These are phyloP conservation scores for Trichoderma koningiopsis DNA, from an alignment of 2,329 filamentous ascomycete genomes.

Conservation along the genomic window DNA sequence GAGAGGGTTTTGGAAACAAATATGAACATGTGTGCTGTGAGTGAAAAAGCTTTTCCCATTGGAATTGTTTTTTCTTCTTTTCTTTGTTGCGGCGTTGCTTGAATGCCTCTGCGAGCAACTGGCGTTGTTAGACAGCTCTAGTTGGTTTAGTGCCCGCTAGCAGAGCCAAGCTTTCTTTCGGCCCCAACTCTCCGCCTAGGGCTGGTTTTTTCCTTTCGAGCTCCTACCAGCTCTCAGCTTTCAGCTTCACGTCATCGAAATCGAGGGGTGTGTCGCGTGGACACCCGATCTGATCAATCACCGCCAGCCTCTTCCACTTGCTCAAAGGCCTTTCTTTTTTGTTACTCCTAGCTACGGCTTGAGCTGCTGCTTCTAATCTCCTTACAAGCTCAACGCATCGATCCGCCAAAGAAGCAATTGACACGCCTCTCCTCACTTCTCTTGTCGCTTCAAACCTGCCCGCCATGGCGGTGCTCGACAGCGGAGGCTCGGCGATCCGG, in stretches of 20 bases:
- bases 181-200: background rate
- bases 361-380: background rate
- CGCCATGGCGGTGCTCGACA: constrained; percentile 29
- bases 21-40: background rate
- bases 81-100: background rate
- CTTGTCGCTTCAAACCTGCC: background rate
- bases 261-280: constrained; percentile 2
- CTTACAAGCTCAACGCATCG: background rate
- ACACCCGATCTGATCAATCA: background rate
- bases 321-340: background rate
- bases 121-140: background rate
- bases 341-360: background rate
- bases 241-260: background rate
- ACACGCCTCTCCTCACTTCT: background rate
- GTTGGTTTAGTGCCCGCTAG: background rate
- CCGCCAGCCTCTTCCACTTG: background rate
- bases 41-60: background rate
- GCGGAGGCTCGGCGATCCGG: constrained; percentile 20
- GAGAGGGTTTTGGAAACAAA: background rate
- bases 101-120: background rate
- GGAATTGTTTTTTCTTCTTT: background rate
- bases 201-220: background rate
- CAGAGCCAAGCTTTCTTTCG: constrained; percentile 2
- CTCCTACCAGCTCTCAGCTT: background rate
- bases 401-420: background rate